Evolutionary conservation across 805 yeast species (phyloP), one percentile per base, ranked within the genome.

Genomic region (Kodamaea kaohsiungensis): DNA sequence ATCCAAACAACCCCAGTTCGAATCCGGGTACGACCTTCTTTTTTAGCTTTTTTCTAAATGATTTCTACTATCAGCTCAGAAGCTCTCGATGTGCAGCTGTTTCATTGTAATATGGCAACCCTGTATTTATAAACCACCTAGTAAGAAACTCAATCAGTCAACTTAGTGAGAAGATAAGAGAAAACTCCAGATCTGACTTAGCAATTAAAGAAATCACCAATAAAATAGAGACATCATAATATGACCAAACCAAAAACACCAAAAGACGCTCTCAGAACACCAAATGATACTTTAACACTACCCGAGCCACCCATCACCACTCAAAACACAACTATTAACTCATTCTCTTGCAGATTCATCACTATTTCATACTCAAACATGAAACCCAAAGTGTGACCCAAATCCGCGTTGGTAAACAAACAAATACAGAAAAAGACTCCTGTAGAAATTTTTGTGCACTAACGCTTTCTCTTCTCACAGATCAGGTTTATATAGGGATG

Each of bases 1-100:
- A 84, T 84, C 88, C 88, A 83, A 71, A 76, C 84, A 82, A 84
- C 88, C 87, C 88, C 88, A 82, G 88, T 85, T 85, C 89, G 88
- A 85, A 83, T 82, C 88, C 88, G 88, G 88, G 88, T 81, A 82
- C 81, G 89, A 83, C 87, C 88, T 84, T 39, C 45, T 38, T n/a
- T 46, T 48, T 45, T 53, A 15, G 6, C 22, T 47, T 35, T 47
- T 37, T 15, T 33, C 25, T 22, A 4, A 22, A 4, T 4, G 6
- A 22, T 4, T 6, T 6, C 3, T 22, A 22, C 25, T 22, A 22
- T 22, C n/a, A n/a, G n/a, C n/a, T n/a, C n/a, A n/a, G n/a, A n/a
- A n/a, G n/a, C n/a, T n/a, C n/a, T n/a, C n/a, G n/a, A 22, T 4
- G 25, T 4, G 25, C 6, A 4, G 25, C 25, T 22, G 25, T 22